Percentiles rank a stretch among this genome's conserved stretches.
phyloP scores from a whole-genome alignment of 192 early-diverging fungal species.

The Funneliformis geosporum region DNA sequence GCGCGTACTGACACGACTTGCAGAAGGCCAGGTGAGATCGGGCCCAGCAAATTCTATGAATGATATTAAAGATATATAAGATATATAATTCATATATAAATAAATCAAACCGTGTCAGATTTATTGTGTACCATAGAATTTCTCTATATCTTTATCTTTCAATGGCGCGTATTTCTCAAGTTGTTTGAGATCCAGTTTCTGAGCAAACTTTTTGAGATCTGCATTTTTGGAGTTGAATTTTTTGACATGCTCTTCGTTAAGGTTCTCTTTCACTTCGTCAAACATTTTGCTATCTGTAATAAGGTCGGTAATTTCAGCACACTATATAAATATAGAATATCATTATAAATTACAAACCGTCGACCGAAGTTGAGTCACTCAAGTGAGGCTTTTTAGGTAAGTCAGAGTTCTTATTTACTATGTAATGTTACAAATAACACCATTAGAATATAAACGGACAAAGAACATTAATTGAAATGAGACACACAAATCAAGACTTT shows the following conservation, averaged over 20 bases:
- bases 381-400: too few species aligned
- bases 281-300: too few species aligned
- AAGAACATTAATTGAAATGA: too few species aligned
- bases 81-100: not conserved
- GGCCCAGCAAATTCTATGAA: slow-evolving; percentile 21
- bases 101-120: not conserved
- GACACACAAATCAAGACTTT: too few species aligned
- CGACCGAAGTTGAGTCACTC: too few species aligned
- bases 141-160: not conserved
- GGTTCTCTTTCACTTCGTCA: too few species aligned
- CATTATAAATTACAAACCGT: too few species aligned
- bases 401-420: too few species aligned
- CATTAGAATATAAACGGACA: too few species aligned
- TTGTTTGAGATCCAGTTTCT: slow-evolving; percentile 3
- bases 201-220: slow-evolving; percentile 21
- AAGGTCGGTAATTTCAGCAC: too few species aligned
- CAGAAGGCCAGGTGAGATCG: slow-evolving; percentile 4
- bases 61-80: slow-evolving; percentile 21
- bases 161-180: not conserved
- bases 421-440: too few species aligned
- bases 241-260: not conserved
- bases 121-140: slow-evolving; percentile 25
- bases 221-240: slow-evolving; percentile 12
- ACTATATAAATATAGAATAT: too few species aligned
- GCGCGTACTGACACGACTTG: not conserved